Evolutionary conservation across 75 land plant species (phyloP), one percentile per base, ranked within the genome.

Genomic region (Larix kaempferi): DNA sequence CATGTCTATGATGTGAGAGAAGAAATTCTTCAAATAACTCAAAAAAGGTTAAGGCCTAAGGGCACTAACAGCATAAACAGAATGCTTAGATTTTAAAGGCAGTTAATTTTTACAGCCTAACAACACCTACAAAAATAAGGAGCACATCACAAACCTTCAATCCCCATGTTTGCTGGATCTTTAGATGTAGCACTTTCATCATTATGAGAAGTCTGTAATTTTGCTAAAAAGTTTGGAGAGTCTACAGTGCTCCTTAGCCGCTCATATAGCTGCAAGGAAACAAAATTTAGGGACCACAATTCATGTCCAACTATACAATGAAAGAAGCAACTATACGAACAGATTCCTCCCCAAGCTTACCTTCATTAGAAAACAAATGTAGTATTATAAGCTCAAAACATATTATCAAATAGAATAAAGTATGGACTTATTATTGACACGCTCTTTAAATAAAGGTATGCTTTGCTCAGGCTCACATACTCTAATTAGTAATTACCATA

Each of bases 201-300:
- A 25, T 86, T n/a, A 2, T 82, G 78, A 11, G 83, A 72, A 10
- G 81, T 29, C 66, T 89, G 78, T 12, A 93, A 79, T 44, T 82
- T 74, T 35, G 23, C 35, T 61, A 87, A 65, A 75, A 93, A 91
- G 16, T 62, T 67, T 23, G 86, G 52, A 56, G 91, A 89, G 56
- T 89, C 87, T 58, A 89, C 91, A 16, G 83, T 80, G 19, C 76
- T 85, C 17, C 69, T 76, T 58, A 93, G 81, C 2, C 78, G 91
- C 21, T 79, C 74, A 81, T 93, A 82, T 19, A 93, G 54, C 95
- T 93, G 86, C 71, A 87, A 67, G 23, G 37, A 67, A 33, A 67
- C 35, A 39, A 67, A 21, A 35, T 35, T 19, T 8, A 39, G 44
- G 1, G 23, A 6, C 33, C n/a, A 67, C 37, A 67, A 67, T 8